Conservation (phyloP, 2,329 filamentous ascomycete species). For the Fusarium sp. region DNA sequence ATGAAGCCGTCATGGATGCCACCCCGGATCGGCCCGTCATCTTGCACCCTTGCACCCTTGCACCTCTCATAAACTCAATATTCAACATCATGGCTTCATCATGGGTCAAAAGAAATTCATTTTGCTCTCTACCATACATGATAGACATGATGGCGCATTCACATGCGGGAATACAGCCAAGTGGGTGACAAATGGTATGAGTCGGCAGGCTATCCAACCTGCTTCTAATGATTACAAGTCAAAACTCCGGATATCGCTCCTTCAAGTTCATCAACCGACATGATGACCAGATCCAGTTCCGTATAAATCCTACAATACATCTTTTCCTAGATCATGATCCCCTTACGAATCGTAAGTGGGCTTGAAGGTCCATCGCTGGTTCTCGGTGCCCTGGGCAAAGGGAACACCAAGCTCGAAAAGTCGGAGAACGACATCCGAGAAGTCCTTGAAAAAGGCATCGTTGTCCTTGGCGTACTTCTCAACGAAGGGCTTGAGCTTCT, state of each 20-base stretch:
- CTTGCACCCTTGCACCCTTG: neutral
- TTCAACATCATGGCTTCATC: neutral
- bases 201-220: conserved; percentile 17
- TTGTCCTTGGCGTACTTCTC: conserved; percentile 93
- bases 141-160: conserved; percentile 1
- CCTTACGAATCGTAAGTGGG: conserved; percentile 51
- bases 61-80: neutral
- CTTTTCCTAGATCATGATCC: neutral
- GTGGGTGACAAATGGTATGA: conserved; percentile 12
- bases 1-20: conserved; percentile 5
- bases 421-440: conserved; percentile 79
- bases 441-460: conserved; percentile 93
- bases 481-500: conserved; percentile 82
- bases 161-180: neutral
- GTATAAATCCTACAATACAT: conserved; percentile 25
- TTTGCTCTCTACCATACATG: conserved; percentile 7
- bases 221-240: conserved; percentile 35
- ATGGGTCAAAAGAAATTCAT: neutral
- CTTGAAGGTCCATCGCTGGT: conserved; percentile 72
- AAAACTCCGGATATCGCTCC: conserved; percentile 45
- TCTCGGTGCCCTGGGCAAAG: conserved; percentile 74
- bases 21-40: conserved; percentile 11
- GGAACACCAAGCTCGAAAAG: conserved; percentile 96
- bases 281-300: conserved; percentile 32
- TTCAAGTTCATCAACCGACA: conserved; percentile 23